These are phyloP conservation scores for Arachis stenosperma DNA, from an alignment of 306 rosid genomes.

Conservation along the genomic window DNA sequence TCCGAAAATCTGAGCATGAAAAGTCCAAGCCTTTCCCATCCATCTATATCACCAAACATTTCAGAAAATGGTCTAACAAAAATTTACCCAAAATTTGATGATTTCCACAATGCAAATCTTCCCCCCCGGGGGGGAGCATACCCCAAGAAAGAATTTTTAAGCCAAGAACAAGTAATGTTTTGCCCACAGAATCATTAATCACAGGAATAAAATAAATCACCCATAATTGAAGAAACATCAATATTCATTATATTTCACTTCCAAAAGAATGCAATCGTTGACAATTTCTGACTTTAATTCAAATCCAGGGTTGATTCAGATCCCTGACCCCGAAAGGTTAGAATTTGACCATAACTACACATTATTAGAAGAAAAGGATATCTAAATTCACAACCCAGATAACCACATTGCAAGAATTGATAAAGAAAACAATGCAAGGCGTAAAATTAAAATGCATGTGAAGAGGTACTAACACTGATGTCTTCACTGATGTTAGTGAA, in stretches of 20 bases:
- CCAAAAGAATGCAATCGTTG: neutral
- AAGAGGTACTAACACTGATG: slow-evolving; percentile 59
- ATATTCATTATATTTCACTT: neutral
- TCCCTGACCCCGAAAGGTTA: slow-evolving; percentile 46
- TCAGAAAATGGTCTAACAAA: neutral
- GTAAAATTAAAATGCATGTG: too few relatives aligned
- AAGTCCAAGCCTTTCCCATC: slow-evolving; percentile 1
- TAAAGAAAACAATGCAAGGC: neutral
- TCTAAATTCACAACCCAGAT: slow-evolving; percentile 23
- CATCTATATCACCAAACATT: neutral
- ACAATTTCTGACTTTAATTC: neutral
- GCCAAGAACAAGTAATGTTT: neutral
- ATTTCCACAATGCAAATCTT: neutral
- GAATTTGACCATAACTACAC: neutral
- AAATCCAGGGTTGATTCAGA: slow-evolving; percentile 40
- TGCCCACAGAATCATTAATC: neutral
- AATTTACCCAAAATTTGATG: neutral
- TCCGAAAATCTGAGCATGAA: neutral
- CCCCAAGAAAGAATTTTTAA: slow-evolving; percentile 3
- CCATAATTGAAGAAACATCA: neutral
- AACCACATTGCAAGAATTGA: slow-evolving; percentile 41
- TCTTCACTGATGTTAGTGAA: slow-evolving; percentile 77
- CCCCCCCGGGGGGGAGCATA: neutral
- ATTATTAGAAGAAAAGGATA: slow-evolving; percentile 36
- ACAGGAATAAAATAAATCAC: neutral